Base-by-base conservation (phyloP, 805 yeast genomes). In the Lipomyces starkeyi region DNA sequence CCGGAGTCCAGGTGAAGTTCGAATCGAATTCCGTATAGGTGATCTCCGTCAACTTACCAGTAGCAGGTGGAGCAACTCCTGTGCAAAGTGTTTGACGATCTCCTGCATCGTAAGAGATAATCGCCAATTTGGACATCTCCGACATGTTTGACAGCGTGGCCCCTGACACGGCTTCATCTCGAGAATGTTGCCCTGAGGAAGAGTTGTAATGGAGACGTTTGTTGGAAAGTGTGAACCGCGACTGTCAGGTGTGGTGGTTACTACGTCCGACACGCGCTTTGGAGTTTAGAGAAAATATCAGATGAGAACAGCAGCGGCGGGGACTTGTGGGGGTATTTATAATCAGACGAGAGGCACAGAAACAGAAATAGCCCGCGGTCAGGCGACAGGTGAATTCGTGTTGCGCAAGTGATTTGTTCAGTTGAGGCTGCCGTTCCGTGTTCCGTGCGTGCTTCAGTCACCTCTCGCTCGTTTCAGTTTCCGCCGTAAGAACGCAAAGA, bases 151-250 rank as follows among this genome's bases (percentile, higher is more conserved):
- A 43, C n/a, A n/a, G n/a, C n/a, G n/a, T n/a, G 20, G n/a, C 49
- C 49, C 20, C 20, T 43, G 49, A 43, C 22, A 43, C 22, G 49
- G 20, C 0, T 43, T 43, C 49, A 43, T 17, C 1, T 43, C 49
- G 49, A 14, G 49, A 17, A 43, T 7, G 20, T 43, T 37, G 43
- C 2, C 40, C 40, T 8, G 40, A 35, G 40, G 17, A 37, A 37
- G 49, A 40, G n/a, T 17, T 40, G 49, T 40, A 40, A 4, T 40
- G 49, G 17, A 40, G 49, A 40, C 3, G 49, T 40, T 40, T 40
- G 49, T 40, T 40, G 49, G 49, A 17, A 40, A 40, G 47, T 40
- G 47, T 40, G 47, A 40, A 40, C 47, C 47, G n/a, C 47, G 47
- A 40, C 47, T 14, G 14, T 20, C 11, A 40, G n/a, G 2, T 17